Conservation (phyloP, 192 early-diverging fungal genomes). For the Allomyces javanicus region DNA sequence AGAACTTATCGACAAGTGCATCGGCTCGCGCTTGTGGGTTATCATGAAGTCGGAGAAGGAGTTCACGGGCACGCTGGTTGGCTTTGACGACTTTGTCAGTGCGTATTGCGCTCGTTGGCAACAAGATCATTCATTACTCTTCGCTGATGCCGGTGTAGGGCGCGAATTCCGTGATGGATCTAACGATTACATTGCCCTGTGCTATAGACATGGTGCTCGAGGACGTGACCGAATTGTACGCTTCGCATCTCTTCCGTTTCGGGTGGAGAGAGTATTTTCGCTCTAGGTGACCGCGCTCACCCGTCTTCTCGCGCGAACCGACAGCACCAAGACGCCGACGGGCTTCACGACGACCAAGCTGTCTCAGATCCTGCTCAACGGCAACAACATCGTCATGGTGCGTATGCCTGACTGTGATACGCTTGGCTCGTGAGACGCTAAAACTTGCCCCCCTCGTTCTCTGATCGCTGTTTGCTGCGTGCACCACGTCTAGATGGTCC, state of each 20-base stretch:
- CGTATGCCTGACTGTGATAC: not conserved
- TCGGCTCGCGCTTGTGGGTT: conserved; percentile 92
- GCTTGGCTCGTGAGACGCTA: too few relatives aligned
- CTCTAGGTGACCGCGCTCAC: not conserved
- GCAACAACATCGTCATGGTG: conserved; percentile 94
- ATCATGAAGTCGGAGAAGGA: conserved; percentile 95
- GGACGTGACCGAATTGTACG: conserved; percentile 85
- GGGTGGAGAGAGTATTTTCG: too few relatives aligned
- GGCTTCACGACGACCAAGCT: conserved; percentile 16
- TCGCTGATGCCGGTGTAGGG: not conserved
- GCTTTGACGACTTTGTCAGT: conserved; percentile 98
- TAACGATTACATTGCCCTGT: not conserved
- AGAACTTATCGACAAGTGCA: conserved; percentile 97
- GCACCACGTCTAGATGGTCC: too few relatives aligned
- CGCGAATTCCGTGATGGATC: not conserved
- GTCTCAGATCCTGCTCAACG: conserved; percentile 85
- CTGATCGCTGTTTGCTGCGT: too few relatives aligned
- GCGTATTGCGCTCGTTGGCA: conserved; percentile 7
- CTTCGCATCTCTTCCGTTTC: conserved; percentile 1
- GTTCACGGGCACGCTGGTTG: conserved; percentile 82
- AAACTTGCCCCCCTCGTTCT: too few relatives aligned
- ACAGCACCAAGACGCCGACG: too few relatives aligned
- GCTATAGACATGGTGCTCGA: conserved; percentile 80
- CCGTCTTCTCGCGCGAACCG: too few relatives aligned
- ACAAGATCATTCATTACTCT: not conserved